Base-by-base conservation (phyloP, 345 rosid genomes). In the Abelmoschus esculentus region DNA sequence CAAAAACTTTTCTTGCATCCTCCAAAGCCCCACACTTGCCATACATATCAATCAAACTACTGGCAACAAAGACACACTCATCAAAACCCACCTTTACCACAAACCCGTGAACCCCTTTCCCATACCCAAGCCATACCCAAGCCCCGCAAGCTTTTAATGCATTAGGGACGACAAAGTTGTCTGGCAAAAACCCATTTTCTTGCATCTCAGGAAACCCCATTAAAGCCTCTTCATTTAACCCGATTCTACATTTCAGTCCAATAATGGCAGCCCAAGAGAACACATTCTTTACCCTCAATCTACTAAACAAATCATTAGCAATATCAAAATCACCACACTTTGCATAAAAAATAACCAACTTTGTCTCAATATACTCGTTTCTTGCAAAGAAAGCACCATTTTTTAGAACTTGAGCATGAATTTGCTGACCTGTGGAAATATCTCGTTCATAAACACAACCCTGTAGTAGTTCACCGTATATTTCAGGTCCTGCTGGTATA, bases 261-360 rank as follows among this genome's bases (percentile, higher is more conserved):
- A 87, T 80, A n/a, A 88, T 73, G 19, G 98, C 91, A 54, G 96
- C 96, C 95, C 98, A 92, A 11, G 96, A 86, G 66, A 86, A 92
- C 70, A 82, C 89, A 72, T 86, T 92, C 17, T 79, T 74, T 22
- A 78, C 70, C 75, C 78, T 76, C 72, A 84, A 59, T 66, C 78
- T 81, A n/a, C 68, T 26, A 76, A 90, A 88, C 54, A 84, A 76
- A 49, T 5, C 11, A 68, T 72, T 75, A 9, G 95, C 83, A 53
- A 67, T 73, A 19, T 86, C 89, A 5, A 76, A 69, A 74, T 71
- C 79, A 66, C 78, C 85, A 46, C 95, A 88, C 63, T 86, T 90
- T 7, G 93, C 81, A 70, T 88, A 86, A 67, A 88, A 86, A 54
- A 86, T 78, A n/a, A 22, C 26, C 7, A 90, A 42, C 70, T 90